phyloP scores from a whole-genome alignment of 176 grass and related monocot species.

The Aechmea fasciata region DNA sequence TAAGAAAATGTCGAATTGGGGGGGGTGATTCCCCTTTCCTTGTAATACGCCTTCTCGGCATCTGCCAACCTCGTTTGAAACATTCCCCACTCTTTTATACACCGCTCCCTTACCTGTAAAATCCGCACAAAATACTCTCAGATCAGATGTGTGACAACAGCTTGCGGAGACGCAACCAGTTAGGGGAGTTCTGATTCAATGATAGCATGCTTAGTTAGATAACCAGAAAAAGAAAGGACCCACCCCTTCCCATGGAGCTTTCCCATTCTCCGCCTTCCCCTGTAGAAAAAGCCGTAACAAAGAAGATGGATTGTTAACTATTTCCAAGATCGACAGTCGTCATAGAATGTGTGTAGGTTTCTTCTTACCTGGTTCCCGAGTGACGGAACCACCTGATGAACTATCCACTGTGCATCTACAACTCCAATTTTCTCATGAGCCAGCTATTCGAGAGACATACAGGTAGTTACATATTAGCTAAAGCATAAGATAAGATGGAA shows the following conservation, averaged over 20 bases:
- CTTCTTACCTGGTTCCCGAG: constrained; percentile 76
- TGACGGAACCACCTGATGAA: constrained; percentile 82
- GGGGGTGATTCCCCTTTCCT: constrained; percentile 42
- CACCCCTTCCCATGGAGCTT: constrained; percentile 94
- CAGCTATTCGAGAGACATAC: constrained; percentile 38
- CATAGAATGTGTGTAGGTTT: background rate
- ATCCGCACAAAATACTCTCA: background rate
- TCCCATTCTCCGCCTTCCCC: constrained; percentile 73
- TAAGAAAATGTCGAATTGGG: constrained; percentile 37
- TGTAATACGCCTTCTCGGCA: constrained; percentile 70
- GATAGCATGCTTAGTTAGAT: background rate
- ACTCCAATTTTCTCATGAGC: constrained; percentile 99
- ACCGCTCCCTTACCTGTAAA: constrained; percentile 61
- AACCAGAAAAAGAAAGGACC: constrained; percentile 8
- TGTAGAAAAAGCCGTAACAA: constrained; percentile 21
- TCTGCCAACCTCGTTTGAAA: constrained; percentile 66
- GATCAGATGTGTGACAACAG: no score
- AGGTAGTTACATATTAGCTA: background rate
- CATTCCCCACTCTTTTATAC: constrained; percentile 68
- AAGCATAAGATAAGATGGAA: no score
- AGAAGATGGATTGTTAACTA: background rate
- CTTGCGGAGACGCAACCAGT: no score
- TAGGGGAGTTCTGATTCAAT: no score
- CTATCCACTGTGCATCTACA: constrained; percentile 97
- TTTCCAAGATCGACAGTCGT: background rate